Conservation (phyloP, 2,329 filamentous ascomycete genomes). For the Trichoderma polysporum region DNA sequence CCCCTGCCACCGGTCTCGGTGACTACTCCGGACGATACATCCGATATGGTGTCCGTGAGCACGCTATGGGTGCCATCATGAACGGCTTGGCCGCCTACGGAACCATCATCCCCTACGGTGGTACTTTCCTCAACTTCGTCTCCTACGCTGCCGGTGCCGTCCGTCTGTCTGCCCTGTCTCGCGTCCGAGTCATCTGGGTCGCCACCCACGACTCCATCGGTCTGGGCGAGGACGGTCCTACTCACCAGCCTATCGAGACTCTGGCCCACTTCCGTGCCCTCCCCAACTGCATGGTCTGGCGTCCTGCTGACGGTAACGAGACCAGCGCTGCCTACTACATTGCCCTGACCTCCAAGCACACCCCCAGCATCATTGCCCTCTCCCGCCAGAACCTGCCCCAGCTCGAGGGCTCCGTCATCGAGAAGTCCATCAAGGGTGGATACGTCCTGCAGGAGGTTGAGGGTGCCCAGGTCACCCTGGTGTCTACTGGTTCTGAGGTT, state of each 20-base stretch:
- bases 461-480: conserved; percentile 81
- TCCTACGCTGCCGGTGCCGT: conserved; percentile 95
- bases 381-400: conserved; percentile 98
- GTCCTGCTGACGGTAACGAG: conserved; percentile 97
- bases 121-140: conserved; percentile 99
- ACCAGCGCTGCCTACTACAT: conserved; percentile 97
- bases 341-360: conserved; percentile 83
- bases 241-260: conserved; percentile 98
- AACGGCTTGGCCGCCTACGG: conserved; percentile 96
- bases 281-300: conserved; percentile 99
- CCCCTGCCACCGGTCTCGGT: conserved; percentile 79
- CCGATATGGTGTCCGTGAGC: conserved; percentile 88
- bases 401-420: conserved; percentile 89
- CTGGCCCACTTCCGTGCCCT: conserved; percentile 97
- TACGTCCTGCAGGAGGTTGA: conserved; percentile 86
- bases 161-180: conserved; percentile 89
- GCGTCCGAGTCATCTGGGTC: conserved; percentile 88
- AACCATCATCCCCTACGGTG: conserved; percentile 87
- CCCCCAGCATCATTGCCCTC: conserved; percentile 88
- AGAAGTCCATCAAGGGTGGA: conserved; percentile 89
- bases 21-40: conserved; percentile 90
- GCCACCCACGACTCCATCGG: conserved; percentile 99
- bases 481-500: conserved; percentile 96
- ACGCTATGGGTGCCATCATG: conserved; percentile 88
- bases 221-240: conserved; percentile 97